Base-by-base conservation (phyloP, 805 yeast genomes). In the Yamadazyma scolyti region DNA sequence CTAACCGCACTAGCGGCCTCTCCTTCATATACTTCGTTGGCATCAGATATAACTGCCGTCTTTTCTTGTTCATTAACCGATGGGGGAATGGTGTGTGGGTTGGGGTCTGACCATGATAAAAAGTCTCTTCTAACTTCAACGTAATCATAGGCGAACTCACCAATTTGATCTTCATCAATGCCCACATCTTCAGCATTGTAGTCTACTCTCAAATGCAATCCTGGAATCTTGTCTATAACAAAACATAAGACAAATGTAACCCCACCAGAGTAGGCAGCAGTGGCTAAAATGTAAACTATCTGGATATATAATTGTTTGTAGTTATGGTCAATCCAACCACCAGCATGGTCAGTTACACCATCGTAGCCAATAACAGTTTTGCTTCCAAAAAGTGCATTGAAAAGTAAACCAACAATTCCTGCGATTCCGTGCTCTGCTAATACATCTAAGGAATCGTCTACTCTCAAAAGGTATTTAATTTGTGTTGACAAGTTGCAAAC, bases 391-490 rank as follows among this genome's bases (percentile, higher is more conserved):
- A 90, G 52, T 0, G 85, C 96, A 52, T 87, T 88, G 65, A 87
- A 88, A n/a, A 90, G 36, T 28, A 89, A 68, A 0, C 98, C 97
- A 27, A 90, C 71, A 27, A 89, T 72, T 19, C 98, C 98, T 0
- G 97, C 97, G 47, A 90, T 72, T 29, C 96, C 97, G 79, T 90
- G 98, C 76, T 90, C 97, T n/a, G 97, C 97, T 54, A 90, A 72
- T 30, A 88, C 79, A 81, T 93, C 97, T 47, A 93, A 65, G 2
- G 96, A 80, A 62, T 90, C 98, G 57, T 93, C 97, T 30, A 90
- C 88, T 37, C 73, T 72, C 27, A 83, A 63, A 41, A 85, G 61
- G 53, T 82, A 85, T 61, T 90, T 90, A 55, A 90, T 63, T 49
- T 87, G 84, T 27, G 97, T 90, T 34, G 95, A 68, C 50, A 84